Conservation (phyloP, 2,329 filamentous ascomycete genomes). For the Fusarium odoratissimum region DNA sequence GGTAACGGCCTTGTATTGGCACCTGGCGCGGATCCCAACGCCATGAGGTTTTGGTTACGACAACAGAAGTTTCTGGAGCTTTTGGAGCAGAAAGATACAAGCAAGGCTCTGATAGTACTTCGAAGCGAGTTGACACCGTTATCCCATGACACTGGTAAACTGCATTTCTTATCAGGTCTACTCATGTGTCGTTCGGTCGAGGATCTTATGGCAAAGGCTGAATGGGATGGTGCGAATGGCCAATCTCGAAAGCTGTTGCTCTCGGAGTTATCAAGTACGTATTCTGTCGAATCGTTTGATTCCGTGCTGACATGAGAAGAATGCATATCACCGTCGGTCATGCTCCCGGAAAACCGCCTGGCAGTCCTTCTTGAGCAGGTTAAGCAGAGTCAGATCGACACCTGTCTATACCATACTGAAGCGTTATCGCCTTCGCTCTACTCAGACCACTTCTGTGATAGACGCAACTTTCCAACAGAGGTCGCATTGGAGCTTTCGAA, state of each 20-base stretch:
- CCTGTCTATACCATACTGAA: conserved; percentile 90
- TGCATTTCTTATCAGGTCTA: conserved; percentile 87
- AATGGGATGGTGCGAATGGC: conserved; percentile 86
- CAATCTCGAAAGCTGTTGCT: conserved; percentile 80
- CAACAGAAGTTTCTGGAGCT: conserved; percentile 97
- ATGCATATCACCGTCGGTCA: conserved; percentile 94
- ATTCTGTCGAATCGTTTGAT: not conserved
- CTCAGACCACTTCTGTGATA: conserved; percentile 86
- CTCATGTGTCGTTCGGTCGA: conserved; percentile 88
- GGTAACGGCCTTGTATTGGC: conserved; percentile 77
- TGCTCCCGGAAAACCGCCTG: conserved; percentile 93
- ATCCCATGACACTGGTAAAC: conserved; percentile 78
- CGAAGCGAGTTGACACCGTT: conserved; percentile 89
- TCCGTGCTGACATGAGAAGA: conserved; percentile 62
- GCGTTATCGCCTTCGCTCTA: conserved; percentile 84
- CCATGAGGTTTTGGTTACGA: conserved; percentile 88
- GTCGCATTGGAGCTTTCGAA: conserved; percentile 76
- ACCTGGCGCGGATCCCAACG: conserved; percentile 77
- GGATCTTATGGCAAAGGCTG: conserved; percentile 79
- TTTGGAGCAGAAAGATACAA: conserved; percentile 79
- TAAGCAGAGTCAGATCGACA: conserved; percentile 83
- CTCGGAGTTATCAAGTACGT: conserved; percentile 84
- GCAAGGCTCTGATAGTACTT: conserved; percentile 82
- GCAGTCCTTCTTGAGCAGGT: conserved; percentile 84
- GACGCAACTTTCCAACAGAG: conserved; percentile 80